A percentile compares a stretch with the other conserved stretches of the same genome.
Evolutionary conservation across 768 basidiomycete species (phyloP).

Genomic region (Xerocomus spinulosus): DNA sequence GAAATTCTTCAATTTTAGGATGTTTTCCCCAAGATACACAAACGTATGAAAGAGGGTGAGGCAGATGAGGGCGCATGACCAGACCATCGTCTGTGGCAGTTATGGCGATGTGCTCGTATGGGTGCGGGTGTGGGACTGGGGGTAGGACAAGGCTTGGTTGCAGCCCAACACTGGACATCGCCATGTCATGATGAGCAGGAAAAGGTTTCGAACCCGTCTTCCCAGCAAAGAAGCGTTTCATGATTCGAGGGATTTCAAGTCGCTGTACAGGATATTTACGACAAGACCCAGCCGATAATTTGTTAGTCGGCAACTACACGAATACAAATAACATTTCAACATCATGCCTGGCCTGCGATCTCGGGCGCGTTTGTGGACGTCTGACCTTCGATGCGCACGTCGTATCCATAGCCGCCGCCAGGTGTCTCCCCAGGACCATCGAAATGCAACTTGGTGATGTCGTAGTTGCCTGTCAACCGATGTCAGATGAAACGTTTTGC

Average conservation of each 20-base stretch:
- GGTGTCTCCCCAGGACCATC: slow-evolving; percentile 72
- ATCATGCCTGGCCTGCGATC: slow-evolving; percentile 28
- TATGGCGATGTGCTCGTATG: slow-evolving; percentile 64
- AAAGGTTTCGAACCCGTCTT: slow-evolving; percentile 7
- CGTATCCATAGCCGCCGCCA: slow-evolving; percentile 80
- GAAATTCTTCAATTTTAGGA: slow-evolving; percentile 49
- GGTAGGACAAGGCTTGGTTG: slow-evolving; percentile 63
- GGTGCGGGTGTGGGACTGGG: slow-evolving; percentile 69
- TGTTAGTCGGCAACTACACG: neutral
- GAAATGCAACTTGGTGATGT: slow-evolving; percentile 87
- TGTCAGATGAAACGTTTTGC: slow-evolving; percentile 9
- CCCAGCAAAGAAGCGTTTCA: slow-evolving; percentile 32
- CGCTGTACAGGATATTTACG: neutral
- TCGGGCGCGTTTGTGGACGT: slow-evolving; percentile 49
- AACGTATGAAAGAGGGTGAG: slow-evolving; percentile 36
- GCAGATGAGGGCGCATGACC: slow-evolving; percentile 56
- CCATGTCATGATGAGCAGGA: slow-evolving; percentile 6
- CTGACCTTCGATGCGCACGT: slow-evolving; percentile 57
- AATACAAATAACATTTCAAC: slow-evolving; percentile 18
- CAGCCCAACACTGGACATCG: slow-evolving; percentile 25
- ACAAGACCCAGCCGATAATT: neutral
- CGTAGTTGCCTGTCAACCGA: slow-evolving; percentile 72
- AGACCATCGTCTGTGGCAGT: slow-evolving; percentile 57
- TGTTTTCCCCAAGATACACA: slow-evolving; percentile 59
- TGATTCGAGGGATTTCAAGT: slow-evolving; percentile 4